Percentiles rank a stretch among this genome's conserved stretches.
These are phyloP conservation scores for Talaromyces sp. DNA, from an alignment of 2,329 filamentous ascomycete genomes.

Conservation along the genomic window DNA sequence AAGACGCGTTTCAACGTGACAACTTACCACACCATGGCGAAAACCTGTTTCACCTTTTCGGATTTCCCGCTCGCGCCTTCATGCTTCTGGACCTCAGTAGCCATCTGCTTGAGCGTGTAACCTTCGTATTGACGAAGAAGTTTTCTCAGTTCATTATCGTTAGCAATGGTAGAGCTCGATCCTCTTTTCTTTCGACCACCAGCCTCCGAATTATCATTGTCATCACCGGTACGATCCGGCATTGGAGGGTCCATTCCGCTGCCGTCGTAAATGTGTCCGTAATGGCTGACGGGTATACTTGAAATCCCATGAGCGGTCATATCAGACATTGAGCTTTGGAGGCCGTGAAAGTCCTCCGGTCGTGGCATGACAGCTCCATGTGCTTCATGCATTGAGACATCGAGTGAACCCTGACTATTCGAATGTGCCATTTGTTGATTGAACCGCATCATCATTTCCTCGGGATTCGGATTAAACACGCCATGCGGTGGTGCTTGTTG, in stretches of 20 bases:
- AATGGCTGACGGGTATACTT: slow-evolving; percentile 35
- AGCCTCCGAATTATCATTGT: slow-evolving; percentile 44
- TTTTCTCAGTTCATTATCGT: slow-evolving; percentile 49
- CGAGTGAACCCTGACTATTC: slow-evolving; percentile 33
- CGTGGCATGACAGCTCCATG: slow-evolving; percentile 36
- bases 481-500: slow-evolving; percentile 34
- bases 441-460: slow-evolving; percentile 47
- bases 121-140: slow-evolving; percentile 48
- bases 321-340: slow-evolving; percentile 36
- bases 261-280: slow-evolving; percentile 38
- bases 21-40: slow-evolving; percentile 51
- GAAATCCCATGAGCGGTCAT: slow-evolving; percentile 32
- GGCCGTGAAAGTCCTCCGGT: slow-evolving; percentile 37
- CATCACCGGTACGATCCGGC: slow-evolving; percentile 39
- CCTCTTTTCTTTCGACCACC: slow-evolving; percentile 46
- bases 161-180: slow-evolving; percentile 47
- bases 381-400: slow-evolving; percentile 38
- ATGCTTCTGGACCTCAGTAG: slow-evolving; percentile 48
- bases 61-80: slow-evolving; percentile 50
- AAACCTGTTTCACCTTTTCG: slow-evolving; percentile 52
- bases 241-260: slow-evolving; percentile 42
- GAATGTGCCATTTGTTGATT: slow-evolving; percentile 43
- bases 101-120: slow-evolving; percentile 46
- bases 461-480: slow-evolving; percentile 40
- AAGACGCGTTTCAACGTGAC: background rate